A percentile compares a stretch with the other conserved stretches of the same genome.
Conservation (phyloP, 352 stramenopile species). For the Phytophthora rubi region DNA sequence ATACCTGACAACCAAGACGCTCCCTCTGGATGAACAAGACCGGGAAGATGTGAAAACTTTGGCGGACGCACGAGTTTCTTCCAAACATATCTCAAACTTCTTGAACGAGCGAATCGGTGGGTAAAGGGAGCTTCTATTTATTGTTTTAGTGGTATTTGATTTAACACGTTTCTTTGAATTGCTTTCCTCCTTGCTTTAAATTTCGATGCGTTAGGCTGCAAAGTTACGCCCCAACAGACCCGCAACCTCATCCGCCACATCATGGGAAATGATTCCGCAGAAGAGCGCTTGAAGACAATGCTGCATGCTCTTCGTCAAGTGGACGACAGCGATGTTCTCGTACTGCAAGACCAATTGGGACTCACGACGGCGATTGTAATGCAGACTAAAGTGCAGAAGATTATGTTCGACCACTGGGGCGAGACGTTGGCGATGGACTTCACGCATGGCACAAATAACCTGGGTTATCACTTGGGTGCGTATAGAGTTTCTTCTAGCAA, state of each 20-base stretch:
- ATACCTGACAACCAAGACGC: constrained; percentile 16
- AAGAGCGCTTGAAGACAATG: constrained; percentile 17
- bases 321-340: constrained; percentile 14
- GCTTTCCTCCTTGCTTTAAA: too few relatives aligned
- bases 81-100: constrained; percentile 13
- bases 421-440: too few relatives aligned
- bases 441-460: too few relatives aligned
- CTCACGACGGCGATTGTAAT: too few relatives aligned
- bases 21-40: constrained; percentile 12
- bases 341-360: too few relatives aligned
- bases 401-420: too few relatives aligned
- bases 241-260: constrained; percentile 22
- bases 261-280: constrained; percentile 10
- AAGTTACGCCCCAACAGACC: constrained; percentile 18
- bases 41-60: constrained; percentile 14
- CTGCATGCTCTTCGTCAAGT: constrained; percentile 18
- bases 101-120: constrained; percentile 17
- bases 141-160: too few relatives aligned
- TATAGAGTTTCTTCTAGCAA: constrained; percentile 1
- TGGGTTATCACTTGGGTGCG: constrained; percentile 23
- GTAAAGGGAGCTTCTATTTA: not conserved
- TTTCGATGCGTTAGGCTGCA: not conserved
- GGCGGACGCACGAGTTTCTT: constrained; percentile 4
- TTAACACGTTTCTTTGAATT: too few relatives aligned
- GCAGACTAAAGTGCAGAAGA: too few relatives aligned